Base-by-base conservation (phyloP, 441 rosid genomes). In the Rhodomyrtus psidioides region DNA sequence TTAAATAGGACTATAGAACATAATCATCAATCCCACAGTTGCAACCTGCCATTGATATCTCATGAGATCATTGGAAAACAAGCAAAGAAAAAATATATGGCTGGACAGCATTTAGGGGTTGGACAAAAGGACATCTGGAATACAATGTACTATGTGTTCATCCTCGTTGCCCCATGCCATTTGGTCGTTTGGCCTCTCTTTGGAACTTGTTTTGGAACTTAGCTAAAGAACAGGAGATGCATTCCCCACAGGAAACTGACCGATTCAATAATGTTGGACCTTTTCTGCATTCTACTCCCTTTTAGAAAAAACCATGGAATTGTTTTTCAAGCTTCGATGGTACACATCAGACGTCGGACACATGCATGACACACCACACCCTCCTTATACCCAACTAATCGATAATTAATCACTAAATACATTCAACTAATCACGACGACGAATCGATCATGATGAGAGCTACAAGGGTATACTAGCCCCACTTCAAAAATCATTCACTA, bases 161-260 rank as follows among this genome's bases (percentile, higher is more conserved):
- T 87, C 91, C 76, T 21, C 75, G 84, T 74, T 26, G 49, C 59
- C 83, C 89, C 89, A 81, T 56, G 49, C 86, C 42, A 65, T 26
- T 55, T 57, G 87, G 28, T 19, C 46, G 46, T 65, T 34, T 9
- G 44, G 75, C 24, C 85, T 49, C 55, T 54, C 60, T 49, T 34
- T 24, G 5, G 9, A 49, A 44, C 58, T 19, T 39, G 21, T 57
- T 27, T 84, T 59, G 83, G 60, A 42, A 49, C 86, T 83, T 76
- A 51, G 55, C 55, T 85, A 53, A 26, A 15, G 62, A 70, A 53
- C 86, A 53, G 30, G 46, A 21, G 74, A 44, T 15, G 60, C 44
- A 59, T 81, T 85, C 44, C 6, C n/a, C 26, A 15, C 51, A 83
- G 86, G 34, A 57, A 89, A 89, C 86, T 75, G 89, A 86, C 84